Evolutionary conservation across 768 basidiomycete genomes (phyloP), one percentile per base, ranked within the genome.

Genomic region (Collybia nuda): DNA sequence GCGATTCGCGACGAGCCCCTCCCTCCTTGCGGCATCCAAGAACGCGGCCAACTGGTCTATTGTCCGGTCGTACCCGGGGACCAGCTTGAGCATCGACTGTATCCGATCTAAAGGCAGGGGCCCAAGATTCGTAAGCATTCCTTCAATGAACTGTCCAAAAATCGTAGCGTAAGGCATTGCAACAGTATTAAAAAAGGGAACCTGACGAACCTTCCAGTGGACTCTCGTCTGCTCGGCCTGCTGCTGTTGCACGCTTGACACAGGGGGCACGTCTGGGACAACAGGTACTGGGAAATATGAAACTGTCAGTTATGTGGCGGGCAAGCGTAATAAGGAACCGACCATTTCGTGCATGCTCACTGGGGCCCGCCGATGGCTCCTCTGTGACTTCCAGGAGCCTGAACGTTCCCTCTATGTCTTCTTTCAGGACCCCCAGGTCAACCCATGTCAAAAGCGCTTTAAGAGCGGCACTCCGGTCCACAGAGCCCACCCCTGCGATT

Each of bases 71-170:
- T 94, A 96, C 3, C 82, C 85, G 3, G 87, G 88, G 8, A 88
- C 90, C 61, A 91, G 84, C 63, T 81, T 85, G 52, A 97, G 76
- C 88, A 94, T 93, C 2, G 79, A 75, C 63, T 97, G 93, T 60
- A 97, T 93, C n/a, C 88, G 80, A 53, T 90, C 87, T 39, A 90
- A 61, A 1, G 87, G 78, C 14, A 94, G 75, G 2, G 81, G 65
- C 8, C 88, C 89, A 39, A 98, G 72, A 64, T 93, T 95, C 47
- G 84, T 93, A 50, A 97, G 84, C 88, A 93, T 93, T 23, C 90
- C 92, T 67, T 91, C 86, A 53, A 95, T 89, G 68, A 88, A 95
- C 88, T 92, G 53, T 5, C 44, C 6, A 40, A 24, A 39, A 44
- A 53, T 6, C 48, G 44, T 35, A 53, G 42, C 32, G 26, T 37